Conservation (phyloP, 805 yeast species). For the Barnettozyma sucrosica region DNA sequence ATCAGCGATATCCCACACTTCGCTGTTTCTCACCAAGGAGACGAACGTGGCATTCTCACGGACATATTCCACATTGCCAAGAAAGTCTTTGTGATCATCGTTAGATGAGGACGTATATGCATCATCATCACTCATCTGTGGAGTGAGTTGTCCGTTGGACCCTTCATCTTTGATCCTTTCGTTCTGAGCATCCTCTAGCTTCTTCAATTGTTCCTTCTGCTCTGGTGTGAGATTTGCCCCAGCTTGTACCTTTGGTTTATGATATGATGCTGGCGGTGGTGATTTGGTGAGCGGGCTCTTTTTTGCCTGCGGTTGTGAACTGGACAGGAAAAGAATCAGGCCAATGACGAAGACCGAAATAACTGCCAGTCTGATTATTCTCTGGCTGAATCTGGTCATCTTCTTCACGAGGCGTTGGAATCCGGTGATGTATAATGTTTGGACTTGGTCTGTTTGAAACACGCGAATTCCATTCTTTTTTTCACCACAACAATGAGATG, state of each 20-base stretch:
- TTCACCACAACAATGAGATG: no score
- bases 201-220: background rate
- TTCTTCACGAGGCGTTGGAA: background rate
- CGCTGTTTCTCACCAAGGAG: conserved; percentile 72
- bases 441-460: background rate
- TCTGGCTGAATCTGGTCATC: conserved; percentile 20
- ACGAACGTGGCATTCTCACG: conserved; percentile 76
- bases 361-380: conserved; percentile 17
- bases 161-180: background rate
- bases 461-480: background rate
- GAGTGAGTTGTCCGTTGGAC: background rate
- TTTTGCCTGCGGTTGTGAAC: conserved; percentile 2
- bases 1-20: conserved; percentile 51
- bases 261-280: background rate
- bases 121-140: background rate
- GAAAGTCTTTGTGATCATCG: background rate
- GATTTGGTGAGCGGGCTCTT: background rate
- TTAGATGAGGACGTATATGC: background rate
- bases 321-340: conserved; percentile 14
- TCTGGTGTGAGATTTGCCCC: conserved; percentile 1
- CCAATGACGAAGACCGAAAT: conserved; percentile 18
- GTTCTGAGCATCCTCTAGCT: background rate
- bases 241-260: background rate
- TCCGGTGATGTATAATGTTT: background rate
- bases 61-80: conserved; percentile 12